A percentile compares a stretch with the other conserved stretches of the same genome.
Evolutionary conservation across 1,139 yeast genomes (phyloP).

Genomic region (Kodamaea derodonti): DNA sequence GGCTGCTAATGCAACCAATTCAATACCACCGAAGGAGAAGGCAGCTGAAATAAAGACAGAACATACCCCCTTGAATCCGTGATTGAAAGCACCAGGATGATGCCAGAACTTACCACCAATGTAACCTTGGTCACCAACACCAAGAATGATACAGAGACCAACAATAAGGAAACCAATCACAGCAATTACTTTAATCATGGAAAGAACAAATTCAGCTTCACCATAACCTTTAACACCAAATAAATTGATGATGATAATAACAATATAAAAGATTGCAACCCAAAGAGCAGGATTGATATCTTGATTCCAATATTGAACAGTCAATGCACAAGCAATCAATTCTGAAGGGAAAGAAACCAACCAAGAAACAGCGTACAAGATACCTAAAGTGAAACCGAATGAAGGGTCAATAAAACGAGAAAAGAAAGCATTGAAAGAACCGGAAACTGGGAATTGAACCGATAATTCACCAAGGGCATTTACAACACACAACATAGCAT

Average conservation of each 20-base stretch:
- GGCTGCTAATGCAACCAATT: conserved; percentile 22
- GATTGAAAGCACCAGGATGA: conserved; percentile 20
- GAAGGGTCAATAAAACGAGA: conserved; percentile 29
- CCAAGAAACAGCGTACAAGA: conserved; percentile 31
- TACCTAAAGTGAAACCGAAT: conserved; percentile 31
- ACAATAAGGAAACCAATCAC: conserved; percentile 23
- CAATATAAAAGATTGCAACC: conserved; percentile 44
- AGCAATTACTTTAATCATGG: conserved; percentile 25
- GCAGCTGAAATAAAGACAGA: conserved; percentile 22
- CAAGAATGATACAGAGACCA: conserved; percentile 22
- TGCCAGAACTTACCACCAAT: conserved; percentile 24
- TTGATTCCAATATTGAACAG: conserved; percentile 27
- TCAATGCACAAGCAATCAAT: conserved; percentile 29
- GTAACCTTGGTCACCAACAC: conserved; percentile 24
- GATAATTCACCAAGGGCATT: conserved; percentile 29
- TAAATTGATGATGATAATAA: conserved; percentile 37
- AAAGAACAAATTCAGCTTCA: conserved; percentile 45
- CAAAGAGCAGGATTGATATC: conserved; percentile 28
- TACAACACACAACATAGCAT: conserved; percentile 23
- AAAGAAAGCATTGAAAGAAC: conserved; percentile 28
- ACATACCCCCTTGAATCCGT: conserved; percentile 21
- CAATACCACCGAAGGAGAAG: conserved; percentile 22
- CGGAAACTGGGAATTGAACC: conserved; percentile 27
- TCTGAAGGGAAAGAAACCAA: conserved; percentile 32
- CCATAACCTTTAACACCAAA: conserved; percentile 50